These are phyloP conservation scores for Sugiyamaella paludigena DNA, from an alignment of 1,139 yeast species.

Conservation along the genomic window DNA sequence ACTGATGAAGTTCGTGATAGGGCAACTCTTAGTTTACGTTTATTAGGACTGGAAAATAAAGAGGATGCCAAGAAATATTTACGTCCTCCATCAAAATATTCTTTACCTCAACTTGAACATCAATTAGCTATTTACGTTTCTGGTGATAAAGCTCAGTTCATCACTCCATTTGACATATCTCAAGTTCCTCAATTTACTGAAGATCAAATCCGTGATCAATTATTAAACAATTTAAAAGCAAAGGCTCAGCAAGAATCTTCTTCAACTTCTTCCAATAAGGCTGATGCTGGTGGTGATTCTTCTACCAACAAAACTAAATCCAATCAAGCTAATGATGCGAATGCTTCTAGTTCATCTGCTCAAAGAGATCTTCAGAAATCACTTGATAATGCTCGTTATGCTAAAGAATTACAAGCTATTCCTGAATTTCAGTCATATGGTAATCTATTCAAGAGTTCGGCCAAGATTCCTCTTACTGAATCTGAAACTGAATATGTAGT, in stretches of 20 bases:
- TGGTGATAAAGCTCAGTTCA: slow-evolving; percentile 53
- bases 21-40: slow-evolving; percentile 79
- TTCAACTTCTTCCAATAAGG: slow-evolving; percentile 18
- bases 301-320: background rate
- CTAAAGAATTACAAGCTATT: slow-evolving; percentile 61
- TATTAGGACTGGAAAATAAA: slow-evolving; percentile 50
- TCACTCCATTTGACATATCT: slow-evolving; percentile 65
- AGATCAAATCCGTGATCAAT: slow-evolving; percentile 63
- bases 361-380: slow-evolving; percentile 41
- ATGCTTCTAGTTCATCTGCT: slow-evolving; percentile 40
- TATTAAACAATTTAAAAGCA: slow-evolving; percentile 47
- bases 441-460: slow-evolving; percentile 67
- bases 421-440: slow-evolving; percentile 76
- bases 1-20: slow-evolving; percentile 99
- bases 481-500: slow-evolving; percentile 93
- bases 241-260: slow-evolving; percentile 3
- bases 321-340: slow-evolving; percentile 33
- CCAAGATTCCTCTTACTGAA: slow-evolving; percentile 74
- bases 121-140: slow-evolving; percentile 73
- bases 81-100: slow-evolving; percentile 67
- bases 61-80: slow-evolving; percentile 53
- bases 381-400: slow-evolving; percentile 56
- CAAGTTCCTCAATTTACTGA: slow-evolving; percentile 60
- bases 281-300: slow-evolving; percentile 2
- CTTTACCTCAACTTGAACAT: slow-evolving; percentile 72